phyloP scores from a whole-genome alignment of 371 early-diverging fungal genomes.

The Mortierella polycephala region DNA sequence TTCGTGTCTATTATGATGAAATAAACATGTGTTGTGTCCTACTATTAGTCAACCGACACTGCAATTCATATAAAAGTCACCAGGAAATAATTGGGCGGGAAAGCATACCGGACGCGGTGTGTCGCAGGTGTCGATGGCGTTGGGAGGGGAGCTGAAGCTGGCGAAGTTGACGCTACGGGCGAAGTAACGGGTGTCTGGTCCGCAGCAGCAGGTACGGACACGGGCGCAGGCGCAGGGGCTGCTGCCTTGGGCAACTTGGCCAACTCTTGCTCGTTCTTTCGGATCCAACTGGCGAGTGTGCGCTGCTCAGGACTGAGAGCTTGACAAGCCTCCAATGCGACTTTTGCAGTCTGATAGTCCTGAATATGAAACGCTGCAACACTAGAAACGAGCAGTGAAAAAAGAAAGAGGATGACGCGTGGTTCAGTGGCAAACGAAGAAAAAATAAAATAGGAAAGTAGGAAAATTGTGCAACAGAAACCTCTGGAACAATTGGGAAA shows the following conservation, averaged over 20 bases:
- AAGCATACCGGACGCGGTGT: slow-evolving; percentile 26
- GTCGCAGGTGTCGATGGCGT: slow-evolving; percentile 18
- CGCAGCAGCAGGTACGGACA: slow-evolving; percentile 15
- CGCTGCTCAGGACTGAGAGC: slow-evolving; percentile 61
- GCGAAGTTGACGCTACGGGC: slow-evolving; percentile 8
- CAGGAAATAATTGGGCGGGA: slow-evolving; percentile 3
- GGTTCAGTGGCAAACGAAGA: neutral
- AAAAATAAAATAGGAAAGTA: neutral
- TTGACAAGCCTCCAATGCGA: slow-evolving; percentile 59
- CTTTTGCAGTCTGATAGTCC: slow-evolving; percentile 60
- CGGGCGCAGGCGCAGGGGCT: neutral
- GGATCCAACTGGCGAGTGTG: slow-evolving; percentile 63
- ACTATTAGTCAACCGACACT: neutral
- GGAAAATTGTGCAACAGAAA: slow-evolving; percentile 15
- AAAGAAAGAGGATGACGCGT: neutral
- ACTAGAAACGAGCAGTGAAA: slow-evolving; percentile 27
- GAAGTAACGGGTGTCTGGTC: slow-evolving; percentile 11
- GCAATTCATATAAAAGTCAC: neutral
- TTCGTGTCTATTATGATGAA: slow-evolving; percentile 78
- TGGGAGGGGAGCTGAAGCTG: slow-evolving; percentile 10
- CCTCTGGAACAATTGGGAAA: slow-evolving; percentile 6
- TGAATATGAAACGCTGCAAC: slow-evolving; percentile 62
- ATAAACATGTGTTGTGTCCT: neutral
- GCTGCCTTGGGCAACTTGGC: slow-evolving; percentile 20
- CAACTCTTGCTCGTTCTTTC: slow-evolving; percentile 59